Conservation (phyloP, 495 filamentous ascomycete species). For the Penicillium pancosmium region DNA sequence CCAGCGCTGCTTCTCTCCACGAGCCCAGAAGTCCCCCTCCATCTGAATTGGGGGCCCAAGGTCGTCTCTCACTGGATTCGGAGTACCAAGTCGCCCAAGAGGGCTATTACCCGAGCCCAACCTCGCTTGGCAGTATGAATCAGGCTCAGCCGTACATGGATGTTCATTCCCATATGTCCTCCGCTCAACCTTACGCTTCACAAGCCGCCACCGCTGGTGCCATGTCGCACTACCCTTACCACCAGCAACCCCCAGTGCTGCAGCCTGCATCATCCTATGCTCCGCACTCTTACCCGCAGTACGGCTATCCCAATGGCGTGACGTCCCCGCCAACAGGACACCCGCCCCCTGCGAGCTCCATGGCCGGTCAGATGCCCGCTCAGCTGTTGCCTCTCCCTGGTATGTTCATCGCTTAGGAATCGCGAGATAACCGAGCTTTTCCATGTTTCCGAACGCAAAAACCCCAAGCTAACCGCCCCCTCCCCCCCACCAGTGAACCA, state of each 20-base stretch:
- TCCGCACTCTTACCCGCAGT: constrained; percentile 67
- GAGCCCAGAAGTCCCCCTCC: constrained; percentile 41
- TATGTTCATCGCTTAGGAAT: constrained; percentile 29
- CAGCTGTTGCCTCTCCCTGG: constrained; percentile 72
- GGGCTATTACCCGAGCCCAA: constrained; percentile 42
- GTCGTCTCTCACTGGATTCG: constrained; percentile 44
- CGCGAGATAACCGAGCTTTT: too few species aligned
- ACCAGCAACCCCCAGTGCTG: constrained; percentile 76
- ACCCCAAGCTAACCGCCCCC: neutral
- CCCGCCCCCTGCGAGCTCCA: constrained; percentile 68
- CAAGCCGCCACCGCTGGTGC: constrained; percentile 79
- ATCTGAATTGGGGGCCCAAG: constrained; percentile 40
- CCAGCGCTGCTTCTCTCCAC: constrained; percentile 35
- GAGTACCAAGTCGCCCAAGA: constrained; percentile 40
- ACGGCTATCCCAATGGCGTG: constrained; percentile 73
- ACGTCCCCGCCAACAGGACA: constrained; percentile 72
- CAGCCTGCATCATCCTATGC: constrained; percentile 81
- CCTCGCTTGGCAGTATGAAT: constrained; percentile 77
- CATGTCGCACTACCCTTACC: constrained; percentile 69
- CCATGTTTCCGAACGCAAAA: too few species aligned
- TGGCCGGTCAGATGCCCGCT: constrained; percentile 56
- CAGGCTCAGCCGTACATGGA: constrained; percentile 81
- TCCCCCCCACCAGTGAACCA: constrained; percentile 30
- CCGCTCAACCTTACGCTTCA: constrained; percentile 75
- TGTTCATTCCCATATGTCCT: constrained; percentile 80